These are phyloP conservation scores for Cyathus striatus DNA, from an alignment of 768 basidiomycete species.

Conservation along the genomic window DNA sequence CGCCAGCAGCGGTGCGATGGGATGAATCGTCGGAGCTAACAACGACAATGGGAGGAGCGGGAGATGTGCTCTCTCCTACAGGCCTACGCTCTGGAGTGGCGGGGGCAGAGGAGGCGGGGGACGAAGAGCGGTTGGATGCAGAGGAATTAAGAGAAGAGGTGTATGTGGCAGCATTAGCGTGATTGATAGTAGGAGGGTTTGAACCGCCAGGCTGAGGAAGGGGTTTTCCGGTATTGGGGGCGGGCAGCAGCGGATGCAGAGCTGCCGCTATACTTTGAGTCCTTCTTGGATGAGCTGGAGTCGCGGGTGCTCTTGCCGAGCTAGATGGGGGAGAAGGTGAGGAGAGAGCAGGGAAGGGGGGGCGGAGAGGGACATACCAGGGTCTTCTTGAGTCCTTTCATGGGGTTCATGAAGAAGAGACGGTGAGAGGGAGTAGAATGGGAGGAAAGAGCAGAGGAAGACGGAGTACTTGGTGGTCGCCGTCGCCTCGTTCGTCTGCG, in stretches of 20 bases:
- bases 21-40: conserved; percentile 67
- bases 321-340: conserved; percentile 31
- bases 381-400: conserved; percentile 87
- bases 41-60: conserved; percentile 81
- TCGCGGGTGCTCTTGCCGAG: conserved; percentile 70
- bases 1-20: conserved; percentile 40
- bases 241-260: conserved; percentile 50
- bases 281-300: conserved; percentile 64
- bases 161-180: conserved; percentile 31
- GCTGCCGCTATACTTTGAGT: conserved; percentile 37
- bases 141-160: conserved; percentile 35
- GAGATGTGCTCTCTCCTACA: conserved; percentile 34
- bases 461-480: conserved; percentile 10
- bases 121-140: conserved; percentile 36
- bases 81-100: conserved; percentile 59
- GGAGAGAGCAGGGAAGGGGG: conserved; percentile 7
- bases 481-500: conserved; percentile 8
- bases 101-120: conserved; percentile 31
- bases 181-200: conserved; percentile 16
- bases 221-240: conserved; percentile 62
- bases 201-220: conserved; percentile 47
- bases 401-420: conserved; percentile 20
- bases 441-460: conserved; percentile 4
- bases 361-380: conserved; percentile 42
- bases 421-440: background rate